Evolutionary conservation across 2,329 filamentous ascomycete species (phyloP).

Genomic region (Clarireedia paspali): DNA sequence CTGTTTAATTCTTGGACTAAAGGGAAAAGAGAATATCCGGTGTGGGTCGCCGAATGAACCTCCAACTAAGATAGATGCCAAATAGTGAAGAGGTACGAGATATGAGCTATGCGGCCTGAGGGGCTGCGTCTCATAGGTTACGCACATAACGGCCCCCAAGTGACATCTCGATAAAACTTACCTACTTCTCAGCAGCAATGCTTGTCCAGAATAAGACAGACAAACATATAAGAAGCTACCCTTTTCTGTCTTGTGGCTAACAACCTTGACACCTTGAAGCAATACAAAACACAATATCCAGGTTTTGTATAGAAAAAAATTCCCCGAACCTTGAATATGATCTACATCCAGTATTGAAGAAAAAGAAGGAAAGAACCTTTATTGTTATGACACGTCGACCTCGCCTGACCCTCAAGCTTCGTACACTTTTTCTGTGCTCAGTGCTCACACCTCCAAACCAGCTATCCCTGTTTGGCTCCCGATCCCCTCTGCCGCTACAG

Average conservation of each 20-base stretch:
- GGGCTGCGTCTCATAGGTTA: too few species aligned
- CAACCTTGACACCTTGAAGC: background rate
- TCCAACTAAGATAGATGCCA: too few species aligned
- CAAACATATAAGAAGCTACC: background rate
- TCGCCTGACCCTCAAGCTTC: too few species aligned
- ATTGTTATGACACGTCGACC: background rate
- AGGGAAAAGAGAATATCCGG: too few species aligned
- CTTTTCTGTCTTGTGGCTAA: background rate
- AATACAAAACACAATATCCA: background rate
- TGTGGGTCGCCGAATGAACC: too few species aligned
- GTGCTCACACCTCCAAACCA: background rate
- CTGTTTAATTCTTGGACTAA: too few species aligned
- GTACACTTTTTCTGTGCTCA: background rate
- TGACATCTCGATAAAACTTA: too few species aligned
- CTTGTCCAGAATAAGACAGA: background rate
- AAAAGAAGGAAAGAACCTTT: background rate
- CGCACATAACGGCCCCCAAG: too few species aligned
- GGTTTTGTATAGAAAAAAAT: background rate
- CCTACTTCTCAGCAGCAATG: background rate
- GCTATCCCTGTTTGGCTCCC: constrained; percentile 1
- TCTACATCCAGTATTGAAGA: background rate
- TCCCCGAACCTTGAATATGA: background rate
- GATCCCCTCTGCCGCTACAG: constrained; percentile 1
- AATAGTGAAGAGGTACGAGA: too few species aligned
- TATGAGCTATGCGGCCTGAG: too few species aligned